Base-by-base conservation (phyloP, 495 filamentous ascomycete species). In the Penicillium subrubescens region DNA sequence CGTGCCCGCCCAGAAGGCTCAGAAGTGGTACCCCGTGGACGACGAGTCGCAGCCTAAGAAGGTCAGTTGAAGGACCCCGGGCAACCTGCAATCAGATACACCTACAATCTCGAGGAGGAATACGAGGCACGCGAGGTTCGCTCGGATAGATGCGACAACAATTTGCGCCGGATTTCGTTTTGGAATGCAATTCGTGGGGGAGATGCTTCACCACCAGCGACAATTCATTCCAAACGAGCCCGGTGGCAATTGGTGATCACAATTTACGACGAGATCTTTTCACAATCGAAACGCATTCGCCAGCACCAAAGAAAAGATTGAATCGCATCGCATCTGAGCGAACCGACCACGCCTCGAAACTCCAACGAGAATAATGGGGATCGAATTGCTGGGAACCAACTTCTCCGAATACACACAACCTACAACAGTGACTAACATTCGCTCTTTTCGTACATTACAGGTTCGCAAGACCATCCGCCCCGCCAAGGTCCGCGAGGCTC, bases 11-110 rank as follows among this genome's bases (percentile, higher is more conserved):
- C 87, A 95, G 81, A 96, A 96, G 91, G 95, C 94, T 76, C 87
- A 90, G 88, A 99, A 98, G 85, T 99, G 94, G 92, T 99, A 99
- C 83, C 96, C 96, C 79, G 91, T 93, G 74, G 92, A 97, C 79
- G 95, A 97, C 82, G 90, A 94, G 78, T 76, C 85, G 76, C 85
- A 91, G 84, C 89, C 90, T 65, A 97, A 92, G 87, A 95, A 95
- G 89, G 96, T 99, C 77, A 82, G 81, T 80, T 79, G 29, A 54
- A 78, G 74, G 74, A 73, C 75, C 75, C 74, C 67, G 61, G 61
- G 66, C 33, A 59, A 61, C 55, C 51, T 54, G 12, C 61, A 57
- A 60, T 70, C 34, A 53, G 62, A 67, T 35, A 61, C 41, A 63
- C 52, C n/a, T 6, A 43, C 35, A 37, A 37, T 14, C 56, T 44